These are phyloP conservation scores for Colletotrichum eremochloae DNA, from an alignment of 2,329 filamentous ascomycete species.

Conservation along the genomic window DNA sequence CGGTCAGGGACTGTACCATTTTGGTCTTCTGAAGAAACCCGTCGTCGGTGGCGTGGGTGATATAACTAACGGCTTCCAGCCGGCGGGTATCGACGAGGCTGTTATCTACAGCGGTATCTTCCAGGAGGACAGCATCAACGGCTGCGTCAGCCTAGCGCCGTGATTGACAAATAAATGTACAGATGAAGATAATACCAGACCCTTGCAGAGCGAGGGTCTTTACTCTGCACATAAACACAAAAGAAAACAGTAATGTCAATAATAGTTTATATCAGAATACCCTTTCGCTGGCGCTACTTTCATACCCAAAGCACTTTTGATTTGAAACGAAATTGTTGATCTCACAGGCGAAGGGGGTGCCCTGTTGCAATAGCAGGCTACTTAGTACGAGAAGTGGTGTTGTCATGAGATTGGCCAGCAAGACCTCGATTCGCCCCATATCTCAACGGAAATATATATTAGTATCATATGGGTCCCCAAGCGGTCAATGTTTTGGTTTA, in stretches of 20 bases:
- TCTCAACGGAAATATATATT: too few relatives aligned
- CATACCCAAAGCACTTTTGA: too few relatives aligned
- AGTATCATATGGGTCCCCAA: too few relatives aligned
- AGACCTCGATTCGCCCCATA: too few relatives aligned
- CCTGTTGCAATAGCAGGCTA: neutral
- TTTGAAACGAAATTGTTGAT: too few relatives aligned
- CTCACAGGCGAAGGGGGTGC: too few relatives aligned
- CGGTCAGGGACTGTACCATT: constrained; percentile 72
- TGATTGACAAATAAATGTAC: neutral
- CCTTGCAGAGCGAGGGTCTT: constrained; percentile 1
- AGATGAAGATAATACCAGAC: neutral
- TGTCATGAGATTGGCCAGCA: too few relatives aligned
- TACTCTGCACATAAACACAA: neutral
- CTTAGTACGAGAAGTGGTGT: neutral
- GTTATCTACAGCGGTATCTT: constrained; percentile 67
- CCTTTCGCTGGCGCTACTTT: too few relatives aligned
- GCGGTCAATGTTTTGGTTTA: too few relatives aligned
- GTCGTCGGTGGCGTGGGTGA: constrained; percentile 59
- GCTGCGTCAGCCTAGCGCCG: constrained; percentile 37
- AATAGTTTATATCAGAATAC: neutral
- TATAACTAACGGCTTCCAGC: constrained; percentile 61
- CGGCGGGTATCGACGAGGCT: constrained; percentile 63
- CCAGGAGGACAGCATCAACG: constrained; percentile 60
- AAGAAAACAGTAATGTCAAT: neutral
- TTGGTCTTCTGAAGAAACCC: constrained; percentile 73